phyloP scores from a whole-genome alignment of 495 filamentous ascomycete species.

The Evansstolkia leycettana region DNA sequence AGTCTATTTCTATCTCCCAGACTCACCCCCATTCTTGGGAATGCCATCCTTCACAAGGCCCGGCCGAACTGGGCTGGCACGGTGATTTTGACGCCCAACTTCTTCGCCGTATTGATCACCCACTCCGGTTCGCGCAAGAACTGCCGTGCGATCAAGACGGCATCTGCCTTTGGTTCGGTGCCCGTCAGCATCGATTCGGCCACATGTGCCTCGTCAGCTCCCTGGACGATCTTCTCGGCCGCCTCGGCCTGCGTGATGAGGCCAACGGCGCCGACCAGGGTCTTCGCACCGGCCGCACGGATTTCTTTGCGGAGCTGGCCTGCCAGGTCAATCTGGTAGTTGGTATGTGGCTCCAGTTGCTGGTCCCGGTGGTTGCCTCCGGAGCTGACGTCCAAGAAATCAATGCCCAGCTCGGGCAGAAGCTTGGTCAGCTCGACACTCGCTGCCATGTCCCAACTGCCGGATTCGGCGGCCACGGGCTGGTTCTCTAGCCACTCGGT shows the following conservation, averaged over 20 bases:
- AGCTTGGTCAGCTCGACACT: constrained; percentile 50
- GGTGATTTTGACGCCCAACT: constrained; percentile 44
- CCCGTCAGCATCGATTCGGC: constrained; percentile 23
- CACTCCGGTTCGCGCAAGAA: constrained; percentile 58
- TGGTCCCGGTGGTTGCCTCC: constrained; percentile 53
- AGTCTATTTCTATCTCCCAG: too few species aligned
- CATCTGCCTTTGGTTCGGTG: constrained; percentile 40
- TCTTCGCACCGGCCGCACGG: constrained; percentile 36
- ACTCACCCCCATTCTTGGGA: too few species aligned
- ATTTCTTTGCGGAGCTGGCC: constrained; percentile 44
- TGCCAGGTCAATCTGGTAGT: constrained; percentile 56
- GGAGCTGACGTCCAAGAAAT: constrained; percentile 64
- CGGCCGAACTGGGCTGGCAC: constrained; percentile 41
- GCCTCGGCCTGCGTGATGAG: constrained; percentile 51
- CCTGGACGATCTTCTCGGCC: constrained; percentile 46
- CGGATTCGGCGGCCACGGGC: constrained; percentile 26
- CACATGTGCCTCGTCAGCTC: constrained; percentile 31
- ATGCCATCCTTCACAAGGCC: constrained; percentile 1
- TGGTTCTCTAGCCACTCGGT: constrained; percentile 61
- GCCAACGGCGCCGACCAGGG: constrained; percentile 64
- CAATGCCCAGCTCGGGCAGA: constrained; percentile 53
- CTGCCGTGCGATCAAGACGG: constrained; percentile 52
- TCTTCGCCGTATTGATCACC: constrained; percentile 45
- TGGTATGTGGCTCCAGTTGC: constrained; percentile 38
- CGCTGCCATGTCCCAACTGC: constrained; percentile 53